A percentile compares a stretch with the other conserved stretches of the same genome.
These are phyloP conservation scores for Thermochaetoides thermophila DNA, from an alignment of 495 filamentous ascomycete species.

Conservation along the genomic window DNA sequence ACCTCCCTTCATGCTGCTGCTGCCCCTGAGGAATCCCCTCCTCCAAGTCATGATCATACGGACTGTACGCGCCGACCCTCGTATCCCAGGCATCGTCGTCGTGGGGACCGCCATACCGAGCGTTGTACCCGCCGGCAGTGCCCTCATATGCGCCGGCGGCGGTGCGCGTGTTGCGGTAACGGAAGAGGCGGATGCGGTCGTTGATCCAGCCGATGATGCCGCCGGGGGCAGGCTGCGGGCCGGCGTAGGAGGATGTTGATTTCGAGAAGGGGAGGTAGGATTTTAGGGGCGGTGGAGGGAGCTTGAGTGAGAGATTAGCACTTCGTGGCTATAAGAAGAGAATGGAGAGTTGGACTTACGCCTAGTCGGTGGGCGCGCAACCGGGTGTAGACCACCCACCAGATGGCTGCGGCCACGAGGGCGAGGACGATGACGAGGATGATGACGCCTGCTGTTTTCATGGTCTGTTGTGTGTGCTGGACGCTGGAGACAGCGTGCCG, in stretches of 20 bases:
- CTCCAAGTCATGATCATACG: slow-evolving; percentile 53
- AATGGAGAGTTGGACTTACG: slow-evolving; percentile 18
- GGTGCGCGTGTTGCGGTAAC: slow-evolving; percentile 33
- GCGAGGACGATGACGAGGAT: slow-evolving; percentile 38
- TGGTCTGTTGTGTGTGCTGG: too few species aligned
- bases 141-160: slow-evolving; percentile 51
- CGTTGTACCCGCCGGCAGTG: slow-evolving; percentile 4
- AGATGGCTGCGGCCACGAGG: slow-evolving; percentile 26
- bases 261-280: slow-evolving; percentile 45
- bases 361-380: slow-evolving; percentile 47
- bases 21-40: slow-evolving; percentile 28
- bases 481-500: too few species aligned
- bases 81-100: slow-evolving; percentile 67
- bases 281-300: slow-evolving; percentile 43
- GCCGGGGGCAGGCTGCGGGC: slow-evolving; percentile 35
- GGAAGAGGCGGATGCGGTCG: slow-evolving; percentile 31
- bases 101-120: slow-evolving; percentile 26
- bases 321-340: not conserved
- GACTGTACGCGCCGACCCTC: slow-evolving; percentile 44
- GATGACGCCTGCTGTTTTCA: slow-evolving; percentile 31
- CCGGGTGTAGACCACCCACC: slow-evolving; percentile 42
- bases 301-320: slow-evolving; percentile 15
- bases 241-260: slow-evolving; percentile 22
- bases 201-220: slow-evolving; percentile 47
- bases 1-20: too few species aligned